phyloP scores from a whole-genome alignment of 495 filamentous ascomycete genomes.

The Neurospora sp. region DNA sequence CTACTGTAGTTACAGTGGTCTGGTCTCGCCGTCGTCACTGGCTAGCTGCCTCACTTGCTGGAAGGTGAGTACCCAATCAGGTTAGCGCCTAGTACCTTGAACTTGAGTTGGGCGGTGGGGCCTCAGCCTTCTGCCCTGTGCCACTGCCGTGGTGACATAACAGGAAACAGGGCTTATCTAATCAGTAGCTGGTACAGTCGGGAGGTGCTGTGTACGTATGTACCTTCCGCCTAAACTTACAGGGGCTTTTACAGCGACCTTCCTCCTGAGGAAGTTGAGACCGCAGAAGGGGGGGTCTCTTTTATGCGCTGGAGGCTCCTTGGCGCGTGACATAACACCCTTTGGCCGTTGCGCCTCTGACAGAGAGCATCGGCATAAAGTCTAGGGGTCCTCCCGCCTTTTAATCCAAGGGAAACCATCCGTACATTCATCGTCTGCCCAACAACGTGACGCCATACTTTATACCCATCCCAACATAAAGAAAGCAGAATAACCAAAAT shows the following conservation, averaged over 20 bases:
- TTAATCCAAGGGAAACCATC: slow-evolving; percentile 4
- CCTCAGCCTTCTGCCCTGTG: background rate
- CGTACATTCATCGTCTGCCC: slow-evolving; percentile 2
- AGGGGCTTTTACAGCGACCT: background rate
- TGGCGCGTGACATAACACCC: slow-evolving; percentile 5
- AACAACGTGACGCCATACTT: background rate
- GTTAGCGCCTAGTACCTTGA: slow-evolving; percentile 8
- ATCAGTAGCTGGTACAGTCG: background rate
- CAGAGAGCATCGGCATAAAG: background rate
- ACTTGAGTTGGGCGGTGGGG: slow-evolving; percentile 1
- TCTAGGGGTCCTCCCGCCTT: slow-evolving; percentile 5
- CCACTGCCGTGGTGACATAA: background rate
- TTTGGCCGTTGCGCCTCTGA: background rate
- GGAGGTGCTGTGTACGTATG: background rate
- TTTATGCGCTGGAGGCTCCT: background rate
- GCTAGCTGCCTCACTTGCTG: slow-evolving; percentile 23
- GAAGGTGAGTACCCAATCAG: slow-evolving; percentile 21
- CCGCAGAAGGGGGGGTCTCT: background rate
- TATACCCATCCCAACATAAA: background rate
- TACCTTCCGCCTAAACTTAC: background rate
- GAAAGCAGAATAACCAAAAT: background rate
- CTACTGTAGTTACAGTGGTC: background rate
- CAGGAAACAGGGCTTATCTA: background rate
- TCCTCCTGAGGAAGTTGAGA: background rate
- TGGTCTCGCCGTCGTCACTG: slow-evolving; percentile 21